phyloP scores from a whole-genome alignment of 441 rosid species.

The Croton laevigatus region DNA sequence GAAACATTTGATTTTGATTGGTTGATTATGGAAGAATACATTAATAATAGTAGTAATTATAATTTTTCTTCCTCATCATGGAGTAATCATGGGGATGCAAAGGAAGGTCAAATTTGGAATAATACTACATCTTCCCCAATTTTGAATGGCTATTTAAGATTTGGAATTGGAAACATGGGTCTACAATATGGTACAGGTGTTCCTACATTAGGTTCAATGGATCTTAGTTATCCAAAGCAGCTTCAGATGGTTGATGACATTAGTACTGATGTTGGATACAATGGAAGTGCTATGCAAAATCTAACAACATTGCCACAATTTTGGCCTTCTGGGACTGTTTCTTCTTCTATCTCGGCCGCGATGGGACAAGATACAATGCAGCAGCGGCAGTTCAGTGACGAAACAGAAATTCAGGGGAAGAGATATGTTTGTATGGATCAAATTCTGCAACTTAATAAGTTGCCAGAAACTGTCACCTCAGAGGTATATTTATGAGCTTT shows the following conservation, averaged over 20 bases:
- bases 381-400: constrained; percentile 24
- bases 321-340: constrained; percentile 29
- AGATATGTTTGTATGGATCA: constrained; percentile 30
- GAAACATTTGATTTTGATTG: not conserved
- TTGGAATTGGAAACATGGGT: constrained; percentile 24
- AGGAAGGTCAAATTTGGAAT: constrained; percentile 26
- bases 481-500: constrained; percentile 28
- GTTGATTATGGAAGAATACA: constrained; percentile 41
- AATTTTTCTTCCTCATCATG: constrained; percentile 33
- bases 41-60: constrained; percentile 31
- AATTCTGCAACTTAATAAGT: constrained; percentile 32
- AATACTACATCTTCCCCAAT: constrained; percentile 11
- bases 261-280: constrained; percentile 13
- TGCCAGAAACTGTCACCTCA: constrained; percentile 22
- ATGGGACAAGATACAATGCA: constrained; percentile 26
- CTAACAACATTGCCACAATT: constrained; percentile 27
- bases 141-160: constrained; percentile 26
- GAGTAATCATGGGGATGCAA: constrained; percentile 27
- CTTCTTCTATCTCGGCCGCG: constrained; percentile 29
- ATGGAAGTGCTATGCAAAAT: constrained; percentile 26
- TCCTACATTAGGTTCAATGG: constrained; percentile 14
- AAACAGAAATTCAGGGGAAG: constrained; percentile 18
- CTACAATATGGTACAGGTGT: constrained; percentile 22
- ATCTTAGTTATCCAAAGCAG: constrained; percentile 29
- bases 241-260: constrained; percentile 20